Base-by-base conservation (phyloP, 1,284 basidiomycete genomes). In the Microbotryum intermedium region DNA sequence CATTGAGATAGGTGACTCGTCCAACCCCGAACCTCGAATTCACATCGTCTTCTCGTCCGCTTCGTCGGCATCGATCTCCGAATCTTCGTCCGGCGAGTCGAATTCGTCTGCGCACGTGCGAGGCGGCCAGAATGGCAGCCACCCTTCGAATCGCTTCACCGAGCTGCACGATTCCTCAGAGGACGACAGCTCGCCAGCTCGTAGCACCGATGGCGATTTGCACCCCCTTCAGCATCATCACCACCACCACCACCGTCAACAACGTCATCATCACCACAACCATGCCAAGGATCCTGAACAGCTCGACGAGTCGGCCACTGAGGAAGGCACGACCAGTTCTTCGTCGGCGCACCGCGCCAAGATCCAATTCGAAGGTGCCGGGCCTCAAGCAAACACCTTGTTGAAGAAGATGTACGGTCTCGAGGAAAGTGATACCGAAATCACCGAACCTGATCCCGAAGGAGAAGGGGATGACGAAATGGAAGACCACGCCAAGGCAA, bases 11-110 rank as follows among this genome's bases (percentile, higher is more conserved):
- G 34, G 34, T 16, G 34, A 39, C 34, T 39, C 34, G 11, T 39
- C 34, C 16, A 39, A 73, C 28, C 75, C 75, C 0, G 62, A 71
- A 26, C 75, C 75, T 8, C 70, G 74, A 21, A 76, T 76, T 53
- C 71, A 72, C 29, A 70, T 76, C 50, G 66, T 70, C 48, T 71
- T 71, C 59, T 66, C 63, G 13, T 71, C 70, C 10, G 69, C 67
- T 25, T 70, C 66, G 7, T 70, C 68, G 16, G 61, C 51, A 13
- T 60, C 60, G 6, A 61, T 55, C 39, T 63, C 34, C 34, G 34
- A 39, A 16, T 23, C 39, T 6, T 54, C 58, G 28, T 59, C 57
- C 13, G 52, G 53, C 20, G 57, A 55, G 18, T 58, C 60, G 34
- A 44, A 23, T n/a, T 46, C 34, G 34, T 39, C 34, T 39, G 34